Conservation (phyloP, 2,329 filamentous ascomycete genomes). For the Ascochyta rabiei region DNA sequence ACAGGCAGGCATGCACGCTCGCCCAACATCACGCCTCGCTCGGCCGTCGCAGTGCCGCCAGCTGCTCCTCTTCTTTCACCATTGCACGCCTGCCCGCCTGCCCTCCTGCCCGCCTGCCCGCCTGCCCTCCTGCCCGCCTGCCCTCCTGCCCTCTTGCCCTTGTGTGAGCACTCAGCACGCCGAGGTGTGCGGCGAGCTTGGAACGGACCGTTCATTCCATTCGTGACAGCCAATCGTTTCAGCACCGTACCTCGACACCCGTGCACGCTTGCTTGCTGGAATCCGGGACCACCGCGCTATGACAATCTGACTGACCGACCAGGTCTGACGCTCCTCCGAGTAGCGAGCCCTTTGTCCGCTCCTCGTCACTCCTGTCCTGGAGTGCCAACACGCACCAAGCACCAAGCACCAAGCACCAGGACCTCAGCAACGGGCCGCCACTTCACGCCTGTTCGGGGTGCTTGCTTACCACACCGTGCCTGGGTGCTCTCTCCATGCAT, state of each 20-base stretch:
- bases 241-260: slow-evolving; percentile 45
- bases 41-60: slow-evolving; percentile 18
- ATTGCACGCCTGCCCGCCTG: not conserved
- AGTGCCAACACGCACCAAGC: slow-evolving; percentile 34
- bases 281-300: slow-evolving; percentile 47
- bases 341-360: slow-evolving; percentile 43
- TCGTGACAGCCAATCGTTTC: slow-evolving; percentile 50
- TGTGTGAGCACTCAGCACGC: slow-evolving; percentile 13
- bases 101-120: not conserved
- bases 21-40: slow-evolving; percentile 38
- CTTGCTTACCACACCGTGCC: slow-evolving; percentile 38
- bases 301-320: slow-evolving; percentile 48
- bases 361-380: slow-evolving; percentile 35
- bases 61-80: slow-evolving; percentile 13
- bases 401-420: slow-evolving; percentile 34
- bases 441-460: slow-evolving; percentile 31
- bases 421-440: slow-evolving; percentile 33
- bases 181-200: slow-evolving; percentile 12
- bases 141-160: no score
- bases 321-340: slow-evolving; percentile 45
- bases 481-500: slow-evolving; percentile 50
- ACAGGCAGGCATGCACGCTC: slow-evolving; percentile 36
- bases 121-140: not conserved
- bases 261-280: slow-evolving; percentile 46
- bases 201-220: slow-evolving; percentile 33